Evolutionary conservation across 108 stramenopile genomes (phyloP).

Genomic region (Cyclostephanos tholiformis): DNA sequence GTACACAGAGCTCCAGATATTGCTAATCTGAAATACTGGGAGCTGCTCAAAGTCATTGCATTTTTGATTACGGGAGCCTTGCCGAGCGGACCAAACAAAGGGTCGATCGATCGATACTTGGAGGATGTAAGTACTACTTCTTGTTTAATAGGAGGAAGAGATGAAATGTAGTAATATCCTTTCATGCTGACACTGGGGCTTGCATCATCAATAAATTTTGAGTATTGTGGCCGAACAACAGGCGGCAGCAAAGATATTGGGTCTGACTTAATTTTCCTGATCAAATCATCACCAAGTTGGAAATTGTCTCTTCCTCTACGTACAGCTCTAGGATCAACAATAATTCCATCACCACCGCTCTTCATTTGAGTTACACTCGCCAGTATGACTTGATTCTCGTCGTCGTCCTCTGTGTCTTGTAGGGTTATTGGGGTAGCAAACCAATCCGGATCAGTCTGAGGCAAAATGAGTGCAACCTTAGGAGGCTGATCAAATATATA

Average conservation of each 20-base stretch:
- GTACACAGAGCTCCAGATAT: constrained; percentile 84
- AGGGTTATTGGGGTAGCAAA: constrained; percentile 48
- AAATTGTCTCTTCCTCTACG: constrained; percentile 8
- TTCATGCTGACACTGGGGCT: constrained; percentile 25
- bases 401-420: constrained; percentile 32
- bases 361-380: constrained; percentile 52
- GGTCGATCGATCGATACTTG: constrained; percentile 74
- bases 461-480: constrained; percentile 52
- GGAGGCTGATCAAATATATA: constrained; percentile 71
- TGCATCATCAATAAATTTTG: constrained; percentile 22
- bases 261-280: constrained; percentile 54
- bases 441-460: constrained; percentile 79
- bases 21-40: constrained; percentile 78
- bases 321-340: constrained; percentile 29
- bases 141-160: constrained; percentile 50
- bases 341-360: constrained; percentile 13
- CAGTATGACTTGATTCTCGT: constrained; percentile 41
- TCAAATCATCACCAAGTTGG: constrained; percentile 26
- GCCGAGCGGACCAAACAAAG: constrained; percentile 84
- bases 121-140: constrained; percentile 42
- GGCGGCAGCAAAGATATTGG: constrained; percentile 70
- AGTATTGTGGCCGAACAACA: constrained; percentile 55
- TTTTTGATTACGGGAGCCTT: constrained; percentile 74
- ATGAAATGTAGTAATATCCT: constrained; percentile 58
- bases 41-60: constrained; percentile 60